Percentiles rank a stretch among this genome's conserved stretches.
Conservation (phyloP, 1,139 yeast species). For the Wickerhamiella infanticola region DNA sequence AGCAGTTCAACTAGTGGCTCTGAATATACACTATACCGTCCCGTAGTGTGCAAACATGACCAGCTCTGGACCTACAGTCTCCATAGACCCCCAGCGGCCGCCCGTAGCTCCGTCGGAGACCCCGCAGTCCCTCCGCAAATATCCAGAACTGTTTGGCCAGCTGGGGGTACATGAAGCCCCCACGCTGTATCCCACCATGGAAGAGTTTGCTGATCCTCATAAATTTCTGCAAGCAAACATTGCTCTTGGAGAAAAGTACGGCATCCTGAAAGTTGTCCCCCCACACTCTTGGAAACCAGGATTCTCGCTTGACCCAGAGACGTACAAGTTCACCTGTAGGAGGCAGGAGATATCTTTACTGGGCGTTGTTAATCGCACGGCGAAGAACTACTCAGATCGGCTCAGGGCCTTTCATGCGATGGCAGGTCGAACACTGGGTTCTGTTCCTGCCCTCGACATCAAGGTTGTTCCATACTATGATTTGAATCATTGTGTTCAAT, state of each 20-base stretch:
- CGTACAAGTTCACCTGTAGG: conserved; percentile 37
- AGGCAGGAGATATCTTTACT: conserved; percentile 35
- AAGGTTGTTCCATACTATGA: conserved; percentile 20
- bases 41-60: no score
- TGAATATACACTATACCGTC: no score
- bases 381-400: conserved; percentile 24
- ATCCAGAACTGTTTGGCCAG: not conserved
- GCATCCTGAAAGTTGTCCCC: conserved; percentile 61
- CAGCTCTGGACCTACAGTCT: no score
- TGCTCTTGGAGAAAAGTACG: conserved; percentile 26
- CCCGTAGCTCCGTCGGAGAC: no score
- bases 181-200: conserved; percentile 31
- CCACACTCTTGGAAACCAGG: conserved; percentile 30
- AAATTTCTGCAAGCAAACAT: conserved; percentile 16
- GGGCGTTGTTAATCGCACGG: conserved; percentile 27
- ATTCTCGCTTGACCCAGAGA: conserved; percentile 33
- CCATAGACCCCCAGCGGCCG: no score
- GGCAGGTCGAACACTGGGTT: conserved; percentile 15
- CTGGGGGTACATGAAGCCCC: conserved; percentile 30
- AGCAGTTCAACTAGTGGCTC: no score
- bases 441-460: conserved; percentile 19
- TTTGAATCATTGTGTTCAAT: conserved; percentile 18
- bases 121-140: no score
- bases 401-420: conserved; percentile 22
- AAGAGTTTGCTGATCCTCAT: conserved; percentile 35